Conservation (phyloP, 768 basidiomycete species). For the Solioccasus polychromus region DNA sequence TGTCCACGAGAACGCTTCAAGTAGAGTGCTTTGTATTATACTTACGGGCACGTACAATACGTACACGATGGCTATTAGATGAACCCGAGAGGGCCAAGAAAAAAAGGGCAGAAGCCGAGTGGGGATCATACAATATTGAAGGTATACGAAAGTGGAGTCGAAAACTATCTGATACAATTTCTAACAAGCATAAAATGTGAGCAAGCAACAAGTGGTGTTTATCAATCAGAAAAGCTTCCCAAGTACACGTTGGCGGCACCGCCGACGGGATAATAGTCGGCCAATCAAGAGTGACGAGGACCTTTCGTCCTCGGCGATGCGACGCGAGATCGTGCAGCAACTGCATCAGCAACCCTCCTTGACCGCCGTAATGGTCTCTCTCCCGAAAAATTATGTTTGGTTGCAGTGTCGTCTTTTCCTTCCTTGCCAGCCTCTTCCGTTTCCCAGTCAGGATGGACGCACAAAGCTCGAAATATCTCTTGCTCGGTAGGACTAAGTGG, state of each 20-base stretch:
- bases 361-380: conserved; percentile 42
- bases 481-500: conserved; percentile 70
- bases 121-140: conserved; percentile 26
- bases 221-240: conserved; percentile 7
- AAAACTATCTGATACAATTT: conserved; percentile 23
- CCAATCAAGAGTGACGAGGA: conserved; percentile 24
- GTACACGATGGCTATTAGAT: conserved; percentile 19
- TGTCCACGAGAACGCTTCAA: no score
- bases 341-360: conserved; percentile 63
- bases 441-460: conserved; percentile 54
- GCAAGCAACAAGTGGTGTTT: conserved; percentile 1
- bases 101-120: conserved; percentile 16
- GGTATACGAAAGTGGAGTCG: conserved; percentile 21
- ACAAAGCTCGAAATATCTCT: conserved; percentile 66
- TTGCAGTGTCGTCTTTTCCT: conserved; percentile 5
- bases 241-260: not conserved
- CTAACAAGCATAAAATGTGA: conserved; percentile 17
- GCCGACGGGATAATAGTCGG: not conserved
- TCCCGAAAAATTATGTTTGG: not conserved
- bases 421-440: conserved; percentile 31
- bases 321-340: conserved; percentile 47
- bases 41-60: conserved; percentile 5
- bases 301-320: conserved; percentile 32
- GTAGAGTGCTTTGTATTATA: conserved; percentile 17
- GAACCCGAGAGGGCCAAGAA: not conserved